Evolutionary conservation across 345 rosid species (phyloP), one percentile per base, ranked within the genome.

Genomic region (Lepidium didymum): DNA sequence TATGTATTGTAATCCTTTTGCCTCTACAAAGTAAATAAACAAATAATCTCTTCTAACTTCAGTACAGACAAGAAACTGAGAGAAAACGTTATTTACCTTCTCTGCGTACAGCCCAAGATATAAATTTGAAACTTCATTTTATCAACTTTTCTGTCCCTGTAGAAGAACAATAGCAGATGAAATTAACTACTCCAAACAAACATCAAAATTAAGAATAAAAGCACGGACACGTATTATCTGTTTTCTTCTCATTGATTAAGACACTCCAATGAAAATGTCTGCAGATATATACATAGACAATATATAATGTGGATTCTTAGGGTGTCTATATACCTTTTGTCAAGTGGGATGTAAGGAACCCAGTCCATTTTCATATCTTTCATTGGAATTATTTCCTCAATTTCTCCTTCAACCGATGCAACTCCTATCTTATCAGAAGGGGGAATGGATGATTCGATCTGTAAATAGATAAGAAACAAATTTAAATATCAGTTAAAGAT

Each of bases 281-380:
- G 25, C 21, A 0, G 38, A n/a, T 9, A 16, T 4, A 45, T 18
- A 52, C 31, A 27, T 27, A 27, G 31, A 27, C 6, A 27, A 27
- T 27, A 25, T 25, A 25, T 25, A 27, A 43, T 6, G 12, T 29
- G 33, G 49, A 57, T 50, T 0, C 8, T 31, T 38, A 50, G 52
- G 12, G 14, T 15, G 47, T 37, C 41, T 61, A 36, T n/a, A 35
- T 66, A 88, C 97, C 97, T 87, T 18, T 90, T 79, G 42, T 85
- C 90, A 49, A 84, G 69, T 33, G 98, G 97, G 58, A 90, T 75
- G 71, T 88, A 93, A 10, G 98, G 98, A 63, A 81, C 81, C 98
- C 98, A 93, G 53, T 76, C 97, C 98, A 90, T 90, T 82, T 93
- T 90, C 97, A 93, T 90, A 50, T 75, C 75, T 67, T 82, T 93